Conservation (phyloP, 2,329 filamentous ascomycete genomes). For the Rhinocladiella mackenziei region DNA sequence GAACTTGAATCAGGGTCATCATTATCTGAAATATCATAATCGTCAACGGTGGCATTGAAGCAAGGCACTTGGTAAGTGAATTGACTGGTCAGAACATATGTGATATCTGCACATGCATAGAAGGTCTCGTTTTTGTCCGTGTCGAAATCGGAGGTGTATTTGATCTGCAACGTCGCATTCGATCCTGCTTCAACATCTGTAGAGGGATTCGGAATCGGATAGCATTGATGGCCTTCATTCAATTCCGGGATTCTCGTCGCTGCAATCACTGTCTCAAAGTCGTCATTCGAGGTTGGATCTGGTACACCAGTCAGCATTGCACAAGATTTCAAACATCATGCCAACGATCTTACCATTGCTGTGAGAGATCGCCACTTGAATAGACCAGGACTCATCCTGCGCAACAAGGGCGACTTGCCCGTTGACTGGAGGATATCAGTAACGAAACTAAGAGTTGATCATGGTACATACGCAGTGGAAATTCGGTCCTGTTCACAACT, state of each 20-base stretch:
- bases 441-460: background rate
- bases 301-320: constrained; percentile 1
- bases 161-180: constrained; percentile 47
- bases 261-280: constrained; percentile 39
- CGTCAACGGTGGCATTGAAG: constrained; percentile 45
- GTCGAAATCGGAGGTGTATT: constrained; percentile 43
- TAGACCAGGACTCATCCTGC: constrained; percentile 55
- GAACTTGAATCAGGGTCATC: constrained; percentile 7
- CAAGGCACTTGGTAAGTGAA: constrained; percentile 44
- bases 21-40: constrained; percentile 31
- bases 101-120: constrained; percentile 49
- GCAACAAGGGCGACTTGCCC: constrained; percentile 55
- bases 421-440: constrained; percentile 41
- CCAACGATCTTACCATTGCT: constrained; percentile 3
- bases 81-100: constrained; percentile 39
- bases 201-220: constrained; percentile 39
- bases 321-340: background rate
- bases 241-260: constrained; percentile 38
- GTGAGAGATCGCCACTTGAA: constrained; percentile 54
- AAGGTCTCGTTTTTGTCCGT: constrained; percentile 42
- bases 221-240: constrained; percentile 45
- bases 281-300: constrained; percentile 41
- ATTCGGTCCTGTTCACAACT: constrained; percentile 51
- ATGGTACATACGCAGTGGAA: constrained; percentile 54
- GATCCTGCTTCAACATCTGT: constrained; percentile 35